A percentile compares a stretch with the other conserved stretches of the same genome.
These are phyloP conservation scores for Telopea speciosissima DNA, from an alignment of 177 flowering plant genomes.

Conservation along the genomic window DNA sequence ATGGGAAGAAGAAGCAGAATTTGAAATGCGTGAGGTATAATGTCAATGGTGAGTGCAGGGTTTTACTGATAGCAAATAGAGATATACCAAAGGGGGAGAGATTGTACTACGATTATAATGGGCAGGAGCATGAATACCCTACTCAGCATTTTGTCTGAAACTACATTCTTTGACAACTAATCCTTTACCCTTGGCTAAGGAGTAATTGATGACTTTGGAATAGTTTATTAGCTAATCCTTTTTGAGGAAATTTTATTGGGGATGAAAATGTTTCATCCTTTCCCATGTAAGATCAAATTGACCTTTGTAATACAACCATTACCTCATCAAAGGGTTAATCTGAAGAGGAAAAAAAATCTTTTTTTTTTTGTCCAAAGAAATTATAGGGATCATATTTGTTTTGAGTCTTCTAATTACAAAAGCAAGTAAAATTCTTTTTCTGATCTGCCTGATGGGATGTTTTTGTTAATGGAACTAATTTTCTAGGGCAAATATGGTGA, in stretches of 20 bases:
- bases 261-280: neutral
- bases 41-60: slow-evolving; percentile 76
- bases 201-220: neutral
- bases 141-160: slow-evolving; percentile 75
- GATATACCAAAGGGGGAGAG: slow-evolving; percentile 86
- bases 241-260: neutral
- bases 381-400: neutral
- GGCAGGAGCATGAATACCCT: slow-evolving; percentile 82
- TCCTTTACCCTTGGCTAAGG: neutral
- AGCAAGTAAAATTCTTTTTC: neutral
- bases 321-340: neutral
- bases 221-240: neutral
- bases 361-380: neutral
- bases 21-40: slow-evolving; percentile 77
- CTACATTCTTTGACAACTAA: neutral
- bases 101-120: slow-evolving; percentile 88
- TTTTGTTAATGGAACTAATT: too few species aligned
- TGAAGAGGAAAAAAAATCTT: neutral
- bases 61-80: slow-evolving; percentile 70
- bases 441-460: neutral
- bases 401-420: neutral
- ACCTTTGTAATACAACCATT: neutral
- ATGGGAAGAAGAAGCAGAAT: slow-evolving; percentile 90
- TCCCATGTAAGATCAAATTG: neutral
- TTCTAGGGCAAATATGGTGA: too few species aligned